A percentile compares a stretch with the other conserved stretches of the same genome.
Conservation (phyloP, 768 basidiomycete species). For the Hebeloma cylindrosporum region DNA sequence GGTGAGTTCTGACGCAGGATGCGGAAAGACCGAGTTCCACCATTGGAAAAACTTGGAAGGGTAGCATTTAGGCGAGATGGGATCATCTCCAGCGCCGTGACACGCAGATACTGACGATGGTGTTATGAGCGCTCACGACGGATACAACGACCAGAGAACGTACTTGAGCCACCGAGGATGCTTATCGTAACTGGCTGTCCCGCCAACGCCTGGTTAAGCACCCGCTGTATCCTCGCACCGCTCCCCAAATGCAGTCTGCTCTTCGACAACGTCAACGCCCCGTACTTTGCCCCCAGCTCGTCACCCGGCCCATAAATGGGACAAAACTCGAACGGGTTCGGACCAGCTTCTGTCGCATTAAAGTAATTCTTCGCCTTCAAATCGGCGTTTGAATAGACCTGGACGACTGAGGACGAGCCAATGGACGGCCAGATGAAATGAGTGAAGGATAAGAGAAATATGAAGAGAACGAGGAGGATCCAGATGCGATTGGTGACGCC, state of each 20-base stretch:
- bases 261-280: constrained; percentile 69
- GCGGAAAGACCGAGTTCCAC: constrained; percentile 98
- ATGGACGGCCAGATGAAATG: constrained; percentile 51
- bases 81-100: constrained; percentile 91
- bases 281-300: constrained; percentile 75
- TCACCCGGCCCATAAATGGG: constrained; percentile 86
- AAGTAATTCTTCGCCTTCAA: constrained; percentile 82
- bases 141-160: constrained; percentile 17
- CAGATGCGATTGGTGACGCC: constrained; percentile 72
- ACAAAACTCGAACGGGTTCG: constrained; percentile 89
- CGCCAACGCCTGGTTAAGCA: constrained; percentile 79
- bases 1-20: constrained; percentile 95
- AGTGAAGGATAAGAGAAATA: constrained; percentile 55
- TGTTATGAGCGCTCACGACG: constrained; percentile 11
- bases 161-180: constrained; percentile 86
- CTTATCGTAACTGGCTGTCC: constrained; percentile 90
- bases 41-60: constrained; percentile 95
- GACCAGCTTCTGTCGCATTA: constrained; percentile 54
- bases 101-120: constrained; percentile 76
- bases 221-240: constrained; percentile 76
- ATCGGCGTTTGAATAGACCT: constrained; percentile 43
- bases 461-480: constrained; percentile 54
- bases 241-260: constrained; percentile 78
- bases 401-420: constrained; percentile 22
- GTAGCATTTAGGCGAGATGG: constrained; percentile 81